Evolutionary conservation across 1,284 basidiomycete species (phyloP).

Genomic region (Sanghuangporus weigelae): DNA sequence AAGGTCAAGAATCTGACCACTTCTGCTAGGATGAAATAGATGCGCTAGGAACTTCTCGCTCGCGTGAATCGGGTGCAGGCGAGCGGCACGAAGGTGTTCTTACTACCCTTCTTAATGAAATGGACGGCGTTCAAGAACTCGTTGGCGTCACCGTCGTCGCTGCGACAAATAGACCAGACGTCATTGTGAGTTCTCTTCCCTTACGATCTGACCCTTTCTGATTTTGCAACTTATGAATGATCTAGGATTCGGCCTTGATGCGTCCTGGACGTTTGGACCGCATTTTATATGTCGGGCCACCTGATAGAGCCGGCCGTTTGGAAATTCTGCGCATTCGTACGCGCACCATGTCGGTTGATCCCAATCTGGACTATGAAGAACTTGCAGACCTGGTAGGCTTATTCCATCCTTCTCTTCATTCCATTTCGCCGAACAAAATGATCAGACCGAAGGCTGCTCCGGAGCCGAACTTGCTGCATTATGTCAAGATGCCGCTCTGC

Average conservation of each 20-base stretch:
- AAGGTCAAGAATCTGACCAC: constrained; percentile 1
- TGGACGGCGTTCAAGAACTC: constrained; percentile 96
- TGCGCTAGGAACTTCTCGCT: constrained; percentile 80
- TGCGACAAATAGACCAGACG: constrained; percentile 94
- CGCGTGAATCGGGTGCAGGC: constrained; percentile 51
- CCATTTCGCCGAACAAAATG: background rate
- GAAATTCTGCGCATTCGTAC: constrained; percentile 84
- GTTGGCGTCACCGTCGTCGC: constrained; percentile 92
- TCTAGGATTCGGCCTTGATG: constrained; percentile 89
- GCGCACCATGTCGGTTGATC: constrained; percentile 75
- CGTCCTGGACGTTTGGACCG: constrained; percentile 95
- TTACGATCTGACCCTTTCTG: background rate
- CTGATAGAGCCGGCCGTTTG: constrained; percentile 70
- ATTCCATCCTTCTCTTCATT: background rate
- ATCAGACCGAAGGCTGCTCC: constrained; percentile 89
- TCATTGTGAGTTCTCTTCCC: constrained; percentile 56
- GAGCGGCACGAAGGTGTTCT: constrained; percentile 83
- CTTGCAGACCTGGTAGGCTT: constrained; percentile 70
- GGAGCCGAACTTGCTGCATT: constrained; percentile 92
- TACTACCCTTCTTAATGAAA: constrained; percentile 92
- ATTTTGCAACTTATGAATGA: constrained; percentile 5
- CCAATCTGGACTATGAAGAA: constrained; percentile 59
- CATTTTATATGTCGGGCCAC: constrained; percentile 92
- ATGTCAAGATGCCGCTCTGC: constrained; percentile 93
- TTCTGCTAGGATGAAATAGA: constrained; percentile 89